A percentile compares a stretch with the other conserved stretches of the same genome.
Evolutionary conservation across 257 asterid genomes (phyloP).

Genomic region (Solanum appendiculatum): DNA sequence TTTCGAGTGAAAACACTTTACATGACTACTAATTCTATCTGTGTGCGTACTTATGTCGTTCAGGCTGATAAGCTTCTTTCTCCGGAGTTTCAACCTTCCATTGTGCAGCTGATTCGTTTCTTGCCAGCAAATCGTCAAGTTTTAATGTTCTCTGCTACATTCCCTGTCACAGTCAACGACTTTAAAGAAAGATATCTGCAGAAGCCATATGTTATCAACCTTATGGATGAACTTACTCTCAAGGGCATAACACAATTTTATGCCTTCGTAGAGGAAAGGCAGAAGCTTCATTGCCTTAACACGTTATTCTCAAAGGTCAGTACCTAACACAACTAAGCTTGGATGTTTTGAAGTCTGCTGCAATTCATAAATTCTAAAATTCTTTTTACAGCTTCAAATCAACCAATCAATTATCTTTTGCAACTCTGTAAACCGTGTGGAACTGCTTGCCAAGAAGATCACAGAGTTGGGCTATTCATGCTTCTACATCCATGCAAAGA

Average conservation of each 20-base stretch:
- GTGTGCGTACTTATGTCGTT: constrained; percentile 10
- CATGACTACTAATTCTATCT: background rate
- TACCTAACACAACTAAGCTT: background rate
- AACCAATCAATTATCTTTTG: constrained; percentile 90
- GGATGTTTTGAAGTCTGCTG: background rate
- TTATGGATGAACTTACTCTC: constrained; percentile 95
- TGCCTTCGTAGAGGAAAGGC: constrained; percentile 94
- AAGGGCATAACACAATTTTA: constrained; percentile 87
- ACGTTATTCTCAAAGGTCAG: constrained; percentile 76
- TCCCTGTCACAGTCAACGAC: constrained; percentile 85
- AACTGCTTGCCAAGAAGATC: constrained; percentile 88
- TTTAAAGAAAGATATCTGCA: constrained; percentile 69
- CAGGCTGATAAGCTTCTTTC: constrained; percentile 97
- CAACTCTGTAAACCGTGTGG: constrained; percentile 93
- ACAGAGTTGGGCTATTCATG: constrained; percentile 93
- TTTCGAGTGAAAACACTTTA: background rate
- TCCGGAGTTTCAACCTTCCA: constrained; percentile 89
- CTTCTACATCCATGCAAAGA: constrained; percentile 95
- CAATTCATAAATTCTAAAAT: constrained; percentile 1
- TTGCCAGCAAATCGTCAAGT: constrained; percentile 71
- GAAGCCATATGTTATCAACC: constrained; percentile 73
- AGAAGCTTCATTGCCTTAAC: constrained; percentile 89
- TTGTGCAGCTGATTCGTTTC: constrained; percentile 71
- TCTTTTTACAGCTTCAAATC: constrained; percentile 74
- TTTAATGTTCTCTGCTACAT: constrained; percentile 89